Evolutionary conservation across 2,329 filamentous ascomycete genomes (phyloP), one percentile per base, ranked within the genome.

Genomic region (Talaromyces verruculosus): DNA sequence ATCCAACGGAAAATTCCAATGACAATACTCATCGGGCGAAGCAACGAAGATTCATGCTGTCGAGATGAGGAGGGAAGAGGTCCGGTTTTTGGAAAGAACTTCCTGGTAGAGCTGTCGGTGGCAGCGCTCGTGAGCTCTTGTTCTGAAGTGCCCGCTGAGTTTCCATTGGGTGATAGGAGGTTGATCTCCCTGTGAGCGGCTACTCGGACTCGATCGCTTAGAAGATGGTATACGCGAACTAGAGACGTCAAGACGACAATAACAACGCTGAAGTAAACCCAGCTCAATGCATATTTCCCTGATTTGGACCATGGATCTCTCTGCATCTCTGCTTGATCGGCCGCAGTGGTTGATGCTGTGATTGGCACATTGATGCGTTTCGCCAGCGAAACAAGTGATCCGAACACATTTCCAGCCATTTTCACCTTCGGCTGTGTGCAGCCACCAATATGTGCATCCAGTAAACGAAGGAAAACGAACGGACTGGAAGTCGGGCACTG

Each of bases 141-240:
- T 71, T 89, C 86, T 68, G 82, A 83, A 61, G 84, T 82, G 22
- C 84, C 84, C 65, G 84, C 85, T 22, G 79, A 80, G 6, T 53
- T 64, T 70, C 78, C 88, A 84, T 57, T 85, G 69, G 61, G 82
- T 76, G 85, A 75, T 11, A 55, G 22, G 73, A 91, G 84, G 72
- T 91, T 84, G 75, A 92, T 88, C 74, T 95, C 89, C 80, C 96
- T 94, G 81, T 95, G 91, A 67, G 95, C 87, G 68, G 92, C 93
- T 71, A 93, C 91, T 70, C 93, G 88, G 70, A 96, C 92, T 81
- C 95, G 96, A 82, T 97, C 93, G 72, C 93, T 92, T 89, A 92
- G 97, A 71, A 90, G 89, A 78, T 97, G 91, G 84, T 93, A 97
- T 74, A 91, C 84, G 70, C 92, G 88, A 74, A 94, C 83, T 11